Percentiles rank a stretch among this genome's conserved stretches.
Conservation (phyloP, 768 basidiomycete species). For the Tylopilus sp. region DNA sequence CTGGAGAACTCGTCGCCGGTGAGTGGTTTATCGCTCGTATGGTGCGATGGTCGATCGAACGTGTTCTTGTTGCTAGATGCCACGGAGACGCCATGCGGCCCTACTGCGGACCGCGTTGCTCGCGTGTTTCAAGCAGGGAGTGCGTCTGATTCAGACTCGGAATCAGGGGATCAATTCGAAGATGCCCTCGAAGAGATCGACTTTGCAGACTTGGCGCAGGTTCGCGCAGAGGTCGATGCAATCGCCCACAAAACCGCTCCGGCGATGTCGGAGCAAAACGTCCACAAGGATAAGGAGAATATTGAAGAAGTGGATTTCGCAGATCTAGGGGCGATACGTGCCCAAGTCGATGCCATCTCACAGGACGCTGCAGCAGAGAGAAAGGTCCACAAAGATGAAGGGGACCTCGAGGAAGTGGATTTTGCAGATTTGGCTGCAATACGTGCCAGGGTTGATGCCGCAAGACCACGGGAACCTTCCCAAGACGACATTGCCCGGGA, state of each 20-base stretch:
- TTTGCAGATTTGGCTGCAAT: constrained; percentile 42
- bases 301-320: constrained; percentile 52
- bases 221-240: constrained; percentile 42
- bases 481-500: constrained; percentile 31
- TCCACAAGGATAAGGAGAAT: constrained; percentile 38
- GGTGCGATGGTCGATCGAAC: neutral
- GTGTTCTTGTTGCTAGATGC: neutral
- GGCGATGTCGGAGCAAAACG: neutral
- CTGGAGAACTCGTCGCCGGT: constrained; percentile 51
- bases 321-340: constrained; percentile 28
- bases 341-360: constrained; percentile 18
- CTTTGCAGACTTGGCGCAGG: constrained; percentile 55
- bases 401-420: constrained; percentile 48
- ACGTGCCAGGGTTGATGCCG: constrained; percentile 18
- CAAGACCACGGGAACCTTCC: neutral
- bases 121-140: constrained; percentile 52
- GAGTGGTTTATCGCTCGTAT: neutral
- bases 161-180: constrained; percentile 28
- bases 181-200: constrained; percentile 57
- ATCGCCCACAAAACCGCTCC: constrained; percentile 4
- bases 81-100: constrained; percentile 55
- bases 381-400: constrained; percentile 27
- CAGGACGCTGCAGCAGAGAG: no score
- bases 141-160: constrained; percentile 20
- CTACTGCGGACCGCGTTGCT: constrained; percentile 67